These are phyloP conservation scores for Earliella scabrosa DNA, from an alignment of 1,284 basidiomycete genomes.

Conservation along the genomic window DNA sequence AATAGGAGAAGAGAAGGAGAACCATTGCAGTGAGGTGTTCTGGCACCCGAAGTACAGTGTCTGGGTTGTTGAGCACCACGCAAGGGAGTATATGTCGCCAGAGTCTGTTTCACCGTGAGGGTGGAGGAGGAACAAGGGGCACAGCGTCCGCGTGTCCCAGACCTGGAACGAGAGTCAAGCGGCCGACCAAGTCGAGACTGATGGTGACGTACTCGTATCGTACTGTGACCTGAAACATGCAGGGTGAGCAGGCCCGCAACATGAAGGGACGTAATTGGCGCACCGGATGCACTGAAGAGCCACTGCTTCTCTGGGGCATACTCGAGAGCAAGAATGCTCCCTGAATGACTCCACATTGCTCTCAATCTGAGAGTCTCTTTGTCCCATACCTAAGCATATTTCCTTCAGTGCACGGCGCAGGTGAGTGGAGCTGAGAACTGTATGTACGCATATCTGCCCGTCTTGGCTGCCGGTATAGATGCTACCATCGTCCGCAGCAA, in stretches of 20 bases:
- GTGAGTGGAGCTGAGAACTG: slow-evolving; percentile 34
- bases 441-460: slow-evolving; percentile 76
- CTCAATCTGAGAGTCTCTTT: slow-evolving; percentile 70
- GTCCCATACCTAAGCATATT: slow-evolving; percentile 75
- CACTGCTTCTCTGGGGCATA: slow-evolving; percentile 78
- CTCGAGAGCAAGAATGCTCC: slow-evolving; percentile 84
- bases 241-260: no score
- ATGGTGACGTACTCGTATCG: slow-evolving; percentile 64
- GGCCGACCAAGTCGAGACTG: neutral
- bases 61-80: slow-evolving; percentile 74
- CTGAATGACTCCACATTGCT: slow-evolving; percentile 80
- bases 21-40: slow-evolving; percentile 90
- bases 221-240: slow-evolving; percentile 71
- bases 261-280: slow-evolving; percentile 21
- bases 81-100: slow-evolving; percentile 90
- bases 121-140: slow-evolving; percentile 77
- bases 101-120: slow-evolving; percentile 86
- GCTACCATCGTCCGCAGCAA: slow-evolving; percentile 72
- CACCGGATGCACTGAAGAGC: slow-evolving; percentile 86
- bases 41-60: slow-evolving; percentile 90
- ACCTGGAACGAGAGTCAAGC: slow-evolving; percentile 44
- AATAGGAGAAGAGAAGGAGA: slow-evolving; percentile 53
- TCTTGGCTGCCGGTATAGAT: slow-evolving; percentile 89
- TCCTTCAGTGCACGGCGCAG: neutral
- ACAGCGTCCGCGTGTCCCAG: slow-evolving; percentile 81